Conservation (phyloP, 1,139 yeast species). For the Hyphopichia wangnamkhiaoensis region DNA sequence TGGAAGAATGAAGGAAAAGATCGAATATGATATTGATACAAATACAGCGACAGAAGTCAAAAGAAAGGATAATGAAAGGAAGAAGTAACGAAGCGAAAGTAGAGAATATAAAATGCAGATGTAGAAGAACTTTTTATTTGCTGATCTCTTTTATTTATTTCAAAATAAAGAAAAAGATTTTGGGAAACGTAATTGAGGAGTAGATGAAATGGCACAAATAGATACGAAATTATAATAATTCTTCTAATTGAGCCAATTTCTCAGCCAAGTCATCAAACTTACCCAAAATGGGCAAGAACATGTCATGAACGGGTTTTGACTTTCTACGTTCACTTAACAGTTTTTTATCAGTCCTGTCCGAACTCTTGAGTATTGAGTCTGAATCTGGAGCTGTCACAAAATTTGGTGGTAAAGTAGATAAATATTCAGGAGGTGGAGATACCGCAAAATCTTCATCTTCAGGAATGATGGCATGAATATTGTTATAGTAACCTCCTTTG, state of each 20-base stretch:
- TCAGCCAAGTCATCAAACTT: constrained; percentile 49
- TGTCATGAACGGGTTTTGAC: constrained; percentile 43
- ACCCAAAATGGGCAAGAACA: constrained; percentile 48
- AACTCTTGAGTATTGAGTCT: neutral
- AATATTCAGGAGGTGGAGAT: neutral
- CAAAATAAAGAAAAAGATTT: neutral
- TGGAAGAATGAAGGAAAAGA: neutral
- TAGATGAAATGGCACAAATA: neutral
- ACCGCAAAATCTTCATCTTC: constrained; percentile 4
- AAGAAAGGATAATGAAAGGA: neutral
- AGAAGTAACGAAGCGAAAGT: too few relatives aligned
- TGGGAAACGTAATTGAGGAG: neutral
- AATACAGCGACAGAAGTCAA: neutral
- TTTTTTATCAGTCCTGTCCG: constrained; percentile 1
- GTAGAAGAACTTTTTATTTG: too few relatives aligned
- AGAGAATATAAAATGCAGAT: neutral
- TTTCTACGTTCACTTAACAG: constrained; percentile 18
- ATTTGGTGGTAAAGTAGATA: neutral
- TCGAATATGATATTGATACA: neutral
- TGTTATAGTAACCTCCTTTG: constrained; percentile 7
- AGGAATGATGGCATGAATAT: constrained; percentile 5
- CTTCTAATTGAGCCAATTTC: constrained; percentile 46
- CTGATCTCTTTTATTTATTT: too few relatives aligned
- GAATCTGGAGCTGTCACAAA: neutral
- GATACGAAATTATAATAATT: constrained; percentile 5